A percentile compares a stretch with the other conserved stretches of the same genome.
phyloP scores from a whole-genome alignment of 371 early-diverging fungal genomes.

The Syncephalastrum racemosum region DNA sequence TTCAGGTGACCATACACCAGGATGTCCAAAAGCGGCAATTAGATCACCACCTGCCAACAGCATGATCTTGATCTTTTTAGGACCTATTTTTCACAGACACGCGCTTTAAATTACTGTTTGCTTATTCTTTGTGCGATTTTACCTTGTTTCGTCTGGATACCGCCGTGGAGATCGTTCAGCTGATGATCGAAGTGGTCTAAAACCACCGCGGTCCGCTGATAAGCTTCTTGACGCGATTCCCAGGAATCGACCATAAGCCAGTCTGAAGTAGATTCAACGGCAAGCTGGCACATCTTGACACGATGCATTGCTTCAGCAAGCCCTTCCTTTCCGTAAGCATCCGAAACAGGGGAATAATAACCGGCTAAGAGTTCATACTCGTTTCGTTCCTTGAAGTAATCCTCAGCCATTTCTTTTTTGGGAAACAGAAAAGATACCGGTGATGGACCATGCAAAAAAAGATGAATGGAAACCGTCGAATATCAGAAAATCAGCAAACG shows the following conservation, averaged over 20 bases:
- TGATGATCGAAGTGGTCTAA: slow-evolving; percentile 92
- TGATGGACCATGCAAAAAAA: slow-evolving; percentile 1
- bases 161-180: slow-evolving; percentile 71
- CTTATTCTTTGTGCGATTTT: slow-evolving; percentile 7
- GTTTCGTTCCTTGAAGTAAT: slow-evolving; percentile 73
- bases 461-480: background rate
- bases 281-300: slow-evolving; percentile 92
- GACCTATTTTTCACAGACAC: background rate
- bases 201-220: slow-evolving; percentile 88
- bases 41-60: slow-evolving; percentile 96
- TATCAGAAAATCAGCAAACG: background rate
- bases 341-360: slow-evolving; percentile 95
- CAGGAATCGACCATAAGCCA: slow-evolving; percentile 98
- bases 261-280: slow-evolving; percentile 75
- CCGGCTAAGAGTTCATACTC: slow-evolving; percentile 90
- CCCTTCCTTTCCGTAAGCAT: slow-evolving; percentile 90
- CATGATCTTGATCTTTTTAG: slow-evolving; percentile 73
- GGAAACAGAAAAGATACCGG: background rate
- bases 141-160: slow-evolving; percentile 54
- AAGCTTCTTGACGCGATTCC: slow-evolving; percentile 83
- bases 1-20: slow-evolving; percentile 86
- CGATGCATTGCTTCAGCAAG: slow-evolving; percentile 84
- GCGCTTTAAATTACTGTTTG: background rate
- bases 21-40: slow-evolving; percentile 92
- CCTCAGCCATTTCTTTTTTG: slow-evolving; percentile 87